These are phyloP conservation scores for Gonium pectorale DNA, from an alignment of 139 green algal species.

Conservation along the genomic window DNA sequence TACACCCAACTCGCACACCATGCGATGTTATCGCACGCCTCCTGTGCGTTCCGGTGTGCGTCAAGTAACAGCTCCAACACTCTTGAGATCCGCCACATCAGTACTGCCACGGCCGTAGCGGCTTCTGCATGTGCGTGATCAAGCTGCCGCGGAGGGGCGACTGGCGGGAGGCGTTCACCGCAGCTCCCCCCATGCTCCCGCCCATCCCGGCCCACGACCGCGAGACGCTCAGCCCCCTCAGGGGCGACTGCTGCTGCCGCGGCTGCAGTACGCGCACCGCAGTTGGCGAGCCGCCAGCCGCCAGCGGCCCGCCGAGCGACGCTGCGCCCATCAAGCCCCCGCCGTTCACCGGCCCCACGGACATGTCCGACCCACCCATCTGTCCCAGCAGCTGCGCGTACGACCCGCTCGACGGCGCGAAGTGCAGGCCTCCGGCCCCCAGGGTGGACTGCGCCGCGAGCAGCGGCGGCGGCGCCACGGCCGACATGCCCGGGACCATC, in stretches of 20 bases:
- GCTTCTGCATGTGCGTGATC: background rate
- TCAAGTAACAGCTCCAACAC: too few relatives aligned
- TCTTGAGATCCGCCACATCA: too few relatives aligned
- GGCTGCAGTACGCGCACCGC: background rate
- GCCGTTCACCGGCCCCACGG: background rate
- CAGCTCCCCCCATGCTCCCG: background rate
- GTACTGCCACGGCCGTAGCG: slow-evolving; percentile 20
- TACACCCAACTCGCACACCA: too few relatives aligned
- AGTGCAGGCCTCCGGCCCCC: background rate
- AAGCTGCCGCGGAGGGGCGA: slow-evolving; percentile 12
- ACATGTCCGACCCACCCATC: too few relatives aligned
- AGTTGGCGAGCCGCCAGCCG: background rate
- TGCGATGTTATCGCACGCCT: too few relatives aligned
- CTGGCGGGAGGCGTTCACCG: background rate
- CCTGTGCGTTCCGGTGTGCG: too few relatives aligned
- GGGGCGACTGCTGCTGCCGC: background rate
- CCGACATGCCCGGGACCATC: slow-evolving; percentile 26
- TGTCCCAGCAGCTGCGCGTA: slow-evolving; percentile 24
- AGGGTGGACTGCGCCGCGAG: background rate
- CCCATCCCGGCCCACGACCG: slow-evolving; percentile 2
- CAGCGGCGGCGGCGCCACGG: background rate
- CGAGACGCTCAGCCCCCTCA: slow-evolving; percentile 17
- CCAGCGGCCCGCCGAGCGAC: background rate
- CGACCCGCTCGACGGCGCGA: background rate
- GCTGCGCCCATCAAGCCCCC: background rate